Evolutionary conservation across 2,329 filamentous ascomycete species (phyloP), one percentile per base, ranked within the genome.

Genomic region (Plectosphaerella sp.): DNA sequence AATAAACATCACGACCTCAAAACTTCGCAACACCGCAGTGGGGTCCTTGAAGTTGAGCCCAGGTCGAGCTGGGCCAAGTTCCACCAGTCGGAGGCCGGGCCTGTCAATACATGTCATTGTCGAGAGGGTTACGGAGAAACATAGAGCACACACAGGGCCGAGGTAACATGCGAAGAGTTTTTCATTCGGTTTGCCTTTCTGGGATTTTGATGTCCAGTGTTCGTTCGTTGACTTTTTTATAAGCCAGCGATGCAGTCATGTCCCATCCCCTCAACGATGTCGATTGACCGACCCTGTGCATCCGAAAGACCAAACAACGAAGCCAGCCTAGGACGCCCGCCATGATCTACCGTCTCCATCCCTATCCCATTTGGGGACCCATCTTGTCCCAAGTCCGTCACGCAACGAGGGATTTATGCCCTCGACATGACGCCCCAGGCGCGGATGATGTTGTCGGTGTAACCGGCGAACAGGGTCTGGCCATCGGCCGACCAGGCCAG

Each of bases 381-480:
- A 54, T 48, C 50, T 49, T 48, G 46, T 50, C 50, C 48, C 52
- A 50, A 56, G 55, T 54, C 36, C 47, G 24, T 41, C 47, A 52
- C 42, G 50, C 41, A 36, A 54, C 51, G 49, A 56, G 46, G 54
- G 55, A 52, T 65, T 74, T 90, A 92, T 78, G 88, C 89, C 77
- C 91, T 85, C 75, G 90, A 94, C 91, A 96, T 96, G 72, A 96
- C 91, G 79, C 91, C 91, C 91, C 91, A 96, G 67, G 90, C 91
- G 70, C 92, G 89, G 81, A 96, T 96, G 81, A 95, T 88, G 87
- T 97, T 97, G 82, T 99, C 94, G 68, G 94, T 99, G 87, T 99
- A 99, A 78, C 94, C 94, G 74, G 94, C 92, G 78, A 99, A 99
- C 75, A 99, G 83, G 72, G 94, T 97, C 87, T 97, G 93, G 74